These are phyloP conservation scores for Asterella californica DNA, from an alignment of 225 moss, liverwort and hornwort genomes.

Conservation along the genomic window DNA sequence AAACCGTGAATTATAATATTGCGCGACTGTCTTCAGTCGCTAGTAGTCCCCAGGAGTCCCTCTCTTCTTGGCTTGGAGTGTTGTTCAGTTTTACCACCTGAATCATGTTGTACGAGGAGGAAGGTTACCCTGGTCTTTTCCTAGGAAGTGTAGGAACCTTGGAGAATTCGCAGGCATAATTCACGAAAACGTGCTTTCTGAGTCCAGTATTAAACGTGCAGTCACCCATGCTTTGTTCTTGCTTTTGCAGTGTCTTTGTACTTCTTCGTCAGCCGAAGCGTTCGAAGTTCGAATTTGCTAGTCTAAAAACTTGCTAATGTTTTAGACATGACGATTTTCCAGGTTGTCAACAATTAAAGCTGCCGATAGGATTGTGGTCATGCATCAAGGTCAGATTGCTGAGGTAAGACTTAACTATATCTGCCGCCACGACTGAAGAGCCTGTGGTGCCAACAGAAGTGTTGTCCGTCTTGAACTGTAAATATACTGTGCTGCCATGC, in stretches of 20 bases:
- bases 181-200: not conserved
- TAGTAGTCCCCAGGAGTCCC: not conserved
- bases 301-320: no score
- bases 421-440: not conserved
- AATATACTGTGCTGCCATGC: not conserved
- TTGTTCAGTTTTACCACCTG: not conserved
- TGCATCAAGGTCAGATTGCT: constrained; percentile 83
- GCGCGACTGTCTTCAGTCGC: not conserved
- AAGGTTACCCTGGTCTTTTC: not conserved
- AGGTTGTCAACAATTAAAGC: constrained; percentile 90
- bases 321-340: not conserved
- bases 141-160: not conserved
- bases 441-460: not conserved
- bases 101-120: not conserved
- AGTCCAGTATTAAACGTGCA: constrained; percentile 58
- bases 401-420: constrained; percentile 49
- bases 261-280: not conserved
- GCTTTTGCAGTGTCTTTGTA: not conserved
- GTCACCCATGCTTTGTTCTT: not conserved
- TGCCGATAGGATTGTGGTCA: constrained; percentile 93
- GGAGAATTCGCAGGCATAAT: not conserved
- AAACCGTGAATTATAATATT: not conserved
- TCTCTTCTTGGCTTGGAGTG: not conserved
- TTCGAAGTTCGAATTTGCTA: not conserved
- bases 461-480: not conserved